phyloP scores from a whole-genome alignment of 2,329 filamentous ascomycete species.

The Cladophialophora chaetospira region DNA sequence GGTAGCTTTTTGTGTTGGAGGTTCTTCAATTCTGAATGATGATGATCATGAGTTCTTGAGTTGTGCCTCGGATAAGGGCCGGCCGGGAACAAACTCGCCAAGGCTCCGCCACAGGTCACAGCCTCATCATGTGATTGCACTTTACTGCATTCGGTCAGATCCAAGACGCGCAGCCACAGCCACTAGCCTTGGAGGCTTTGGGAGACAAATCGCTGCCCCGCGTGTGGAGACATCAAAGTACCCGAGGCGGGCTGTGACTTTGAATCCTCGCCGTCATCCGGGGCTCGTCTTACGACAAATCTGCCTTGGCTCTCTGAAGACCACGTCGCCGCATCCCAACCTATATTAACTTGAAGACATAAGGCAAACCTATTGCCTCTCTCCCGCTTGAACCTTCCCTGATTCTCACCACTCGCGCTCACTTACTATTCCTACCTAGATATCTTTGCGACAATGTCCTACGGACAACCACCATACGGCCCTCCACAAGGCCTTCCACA shows the following conservation, averaged over 20 bases:
- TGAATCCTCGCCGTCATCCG: neutral
- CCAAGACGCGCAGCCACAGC: conserved; percentile 1
- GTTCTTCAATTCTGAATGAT: too few species aligned
- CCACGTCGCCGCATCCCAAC: neutral
- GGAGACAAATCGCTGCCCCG: conserved; percentile 2
- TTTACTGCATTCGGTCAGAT: neutral
- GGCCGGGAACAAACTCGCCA: neutral
- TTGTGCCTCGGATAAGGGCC: neutral
- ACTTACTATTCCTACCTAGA: neutral
- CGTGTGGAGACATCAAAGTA: too few species aligned
- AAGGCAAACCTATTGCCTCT: conserved; percentile 2
- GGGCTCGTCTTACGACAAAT: conserved; percentile 1
- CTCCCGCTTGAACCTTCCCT: neutral
- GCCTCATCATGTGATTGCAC: neutral
- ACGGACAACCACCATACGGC: conserved; percentile 30
- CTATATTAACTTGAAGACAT: conserved; percentile 1
- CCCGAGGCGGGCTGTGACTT: too few species aligned
- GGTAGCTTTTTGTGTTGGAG: too few species aligned
- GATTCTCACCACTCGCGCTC: neutral
- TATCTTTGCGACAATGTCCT: neutral
- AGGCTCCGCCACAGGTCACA: conserved; percentile 6
- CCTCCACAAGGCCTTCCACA: conserved; percentile 31
- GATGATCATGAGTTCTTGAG: neutral
- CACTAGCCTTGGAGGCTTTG: neutral
- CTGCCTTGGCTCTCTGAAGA: conserved; percentile 1